Base-by-base conservation (phyloP, 108 stramenopile species). In the Cyclostephanos invisitatus region DNA sequence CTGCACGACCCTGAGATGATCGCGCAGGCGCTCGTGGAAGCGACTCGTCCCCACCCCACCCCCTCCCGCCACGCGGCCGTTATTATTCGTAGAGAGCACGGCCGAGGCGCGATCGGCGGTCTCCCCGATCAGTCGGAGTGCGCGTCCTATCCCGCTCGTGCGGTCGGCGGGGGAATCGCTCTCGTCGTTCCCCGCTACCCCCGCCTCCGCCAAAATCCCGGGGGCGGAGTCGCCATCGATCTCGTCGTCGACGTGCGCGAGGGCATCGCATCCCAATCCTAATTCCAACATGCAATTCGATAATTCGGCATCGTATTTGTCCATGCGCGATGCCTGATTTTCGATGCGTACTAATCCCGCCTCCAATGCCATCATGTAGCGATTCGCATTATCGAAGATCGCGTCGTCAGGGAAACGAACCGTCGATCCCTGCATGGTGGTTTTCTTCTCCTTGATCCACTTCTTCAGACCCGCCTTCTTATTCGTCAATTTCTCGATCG, bases 1-100 rank as follows among this genome's bases (percentile, higher is more conserved):
- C 18, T 70, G 70, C 8, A 96, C 80, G 66, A 86, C 68, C 17
- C 86, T 80, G 7, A 84, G 79, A 62, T 96, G 83, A 75, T 96
- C 89, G 20, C 87, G 64, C 35, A 97, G 67, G 70, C 76, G 68
- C 40, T 88, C 73, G 50, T 89, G 78, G 75, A 95, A 84, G 27
- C 84, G 44, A 14, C 44, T 14, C 1, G 14, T 14, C 44, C 32
- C 32, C 32, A 2, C 32, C 32, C 32, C 32, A 2, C 32, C 32
- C 32, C 32, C n/a, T n/a, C n/a, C n/a, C n/a, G n/a, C n/a, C n/a
- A n/a, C n/a, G n/a, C n/a, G n/a, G n/a, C n/a, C n/a, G n/a, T n/a
- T n/a, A n/a, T n/a, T n/a, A 4, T 32, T 32, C 32, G 32, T 73
- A 5, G 76, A 59, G 54, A 69, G 62, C 5, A 88, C 40, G 8